phyloP scores from a whole-genome alignment of 495 filamentous ascomycete genomes.

The Neurospora cerealis region DNA sequence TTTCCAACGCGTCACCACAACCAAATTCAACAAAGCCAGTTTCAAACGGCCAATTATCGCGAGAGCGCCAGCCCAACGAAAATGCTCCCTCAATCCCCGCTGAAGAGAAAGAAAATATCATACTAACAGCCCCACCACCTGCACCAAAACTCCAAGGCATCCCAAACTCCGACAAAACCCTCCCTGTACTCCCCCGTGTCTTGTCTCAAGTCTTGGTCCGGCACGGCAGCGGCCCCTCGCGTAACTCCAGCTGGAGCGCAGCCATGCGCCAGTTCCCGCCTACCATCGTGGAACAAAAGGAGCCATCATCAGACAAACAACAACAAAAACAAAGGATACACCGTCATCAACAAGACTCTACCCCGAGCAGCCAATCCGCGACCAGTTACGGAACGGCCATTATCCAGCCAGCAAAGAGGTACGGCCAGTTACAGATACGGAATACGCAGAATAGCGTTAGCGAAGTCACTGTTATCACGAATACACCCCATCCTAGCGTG shows the following conservation, averaged over 20 bases:
- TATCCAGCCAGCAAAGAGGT: not conserved
- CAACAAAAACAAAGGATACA: constrained; percentile 14
- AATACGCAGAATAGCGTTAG: not conserved
- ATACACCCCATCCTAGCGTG: not conserved
- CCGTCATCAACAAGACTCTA: constrained; percentile 2
- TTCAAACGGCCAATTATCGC: not conserved
- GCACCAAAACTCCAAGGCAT: not conserved
- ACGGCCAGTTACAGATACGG: not conserved
- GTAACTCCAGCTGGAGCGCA: not conserved
- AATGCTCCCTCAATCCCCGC: not conserved
- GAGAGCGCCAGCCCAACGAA: not conserved
- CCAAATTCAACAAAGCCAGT: not conserved
- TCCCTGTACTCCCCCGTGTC: not conserved
- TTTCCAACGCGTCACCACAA: not conserved
- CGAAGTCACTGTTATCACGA: not conserved
- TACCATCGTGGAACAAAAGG: constrained; percentile 24
- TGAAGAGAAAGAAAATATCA: not conserved
- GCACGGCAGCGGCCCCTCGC: not conserved
- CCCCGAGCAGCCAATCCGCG: not conserved
- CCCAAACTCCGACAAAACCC: not conserved
- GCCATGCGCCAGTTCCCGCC: constrained; percentile 4
- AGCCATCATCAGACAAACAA: constrained; percentile 11
- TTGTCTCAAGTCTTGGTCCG: not conserved
- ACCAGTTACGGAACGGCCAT: not conserved
- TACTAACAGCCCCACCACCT: not conserved